These are phyloP conservation scores for Neopestalotiopsis sp. DNA, from an alignment of 2,329 filamentous ascomycete genomes.

Conservation along the genomic window DNA sequence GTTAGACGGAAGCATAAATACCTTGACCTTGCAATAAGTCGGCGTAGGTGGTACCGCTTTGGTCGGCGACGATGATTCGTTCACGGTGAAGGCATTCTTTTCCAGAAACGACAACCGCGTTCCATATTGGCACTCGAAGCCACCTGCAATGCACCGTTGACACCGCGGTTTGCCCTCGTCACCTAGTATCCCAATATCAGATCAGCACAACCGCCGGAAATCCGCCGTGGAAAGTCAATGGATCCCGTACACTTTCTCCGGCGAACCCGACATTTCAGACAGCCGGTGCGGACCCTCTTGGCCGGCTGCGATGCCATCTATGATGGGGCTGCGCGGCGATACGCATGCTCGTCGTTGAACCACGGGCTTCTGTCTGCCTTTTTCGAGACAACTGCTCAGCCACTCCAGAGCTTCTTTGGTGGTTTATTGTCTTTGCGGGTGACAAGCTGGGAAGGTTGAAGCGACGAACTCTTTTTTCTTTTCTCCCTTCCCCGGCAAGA, in stretches of 20 bases:
- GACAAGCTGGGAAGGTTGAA: constrained; percentile 19
- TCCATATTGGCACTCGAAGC: constrained; percentile 55
- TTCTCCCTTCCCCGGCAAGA: no score
- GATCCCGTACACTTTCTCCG: constrained; percentile 50
- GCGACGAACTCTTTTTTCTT: constrained; percentile 9
- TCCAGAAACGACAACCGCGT: constrained; percentile 52
- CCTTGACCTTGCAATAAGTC: constrained; percentile 20
- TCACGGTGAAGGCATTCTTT: constrained; percentile 52
- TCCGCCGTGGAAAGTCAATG: background rate
- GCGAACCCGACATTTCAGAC: constrained; percentile 53
- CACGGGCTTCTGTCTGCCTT: background rate
- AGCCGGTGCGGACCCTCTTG: constrained; percentile 48
- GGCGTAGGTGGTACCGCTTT: constrained; percentile 21
- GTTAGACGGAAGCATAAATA: background rate
- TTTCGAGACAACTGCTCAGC: background rate
- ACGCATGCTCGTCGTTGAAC: background rate
- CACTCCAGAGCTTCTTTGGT: background rate
- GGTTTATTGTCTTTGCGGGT: background rate
- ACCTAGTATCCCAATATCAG: constrained; percentile 37
- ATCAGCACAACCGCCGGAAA: background rate
- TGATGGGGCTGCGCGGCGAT: background rate
- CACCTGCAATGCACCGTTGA: constrained; percentile 51
- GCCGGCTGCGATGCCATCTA: constrained; percentile 20
- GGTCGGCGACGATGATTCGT: constrained; percentile 18
- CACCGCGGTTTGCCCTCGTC: constrained; percentile 57